Conservation (phyloP, 2,329 filamentous ascomycete species). For the Aaosphaeria arxii region DNA sequence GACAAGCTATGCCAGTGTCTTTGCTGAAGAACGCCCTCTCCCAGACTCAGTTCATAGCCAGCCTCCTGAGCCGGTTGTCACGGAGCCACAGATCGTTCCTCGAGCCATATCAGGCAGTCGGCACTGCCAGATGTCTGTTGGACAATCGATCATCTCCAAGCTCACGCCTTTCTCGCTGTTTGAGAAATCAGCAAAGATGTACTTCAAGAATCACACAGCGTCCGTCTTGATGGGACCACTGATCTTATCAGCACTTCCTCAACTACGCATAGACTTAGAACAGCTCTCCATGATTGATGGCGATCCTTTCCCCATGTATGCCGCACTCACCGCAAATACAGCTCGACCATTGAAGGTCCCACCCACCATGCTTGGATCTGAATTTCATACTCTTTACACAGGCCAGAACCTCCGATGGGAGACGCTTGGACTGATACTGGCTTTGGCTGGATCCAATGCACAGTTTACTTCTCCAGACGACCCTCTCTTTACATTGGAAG, state of each 20-base stretch:
- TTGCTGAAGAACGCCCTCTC: constrained; percentile 27
- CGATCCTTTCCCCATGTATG: constrained; percentile 18
- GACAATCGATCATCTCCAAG: constrained; percentile 24
- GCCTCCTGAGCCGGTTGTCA: constrained; percentile 19
- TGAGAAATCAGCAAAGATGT: constrained; percentile 23
- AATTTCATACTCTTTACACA: constrained; percentile 33
- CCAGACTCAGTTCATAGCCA: constrained; percentile 29
- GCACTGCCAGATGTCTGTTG: constrained; percentile 27
- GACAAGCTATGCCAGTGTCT: constrained; percentile 35
- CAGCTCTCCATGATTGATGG: constrained; percentile 15
- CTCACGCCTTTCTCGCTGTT: constrained; percentile 27
- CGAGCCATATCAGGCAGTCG: constrained; percentile 17
- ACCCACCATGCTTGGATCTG: constrained; percentile 24
- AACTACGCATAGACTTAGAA: constrained; percentile 27
- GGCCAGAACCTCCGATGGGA: constrained; percentile 35
- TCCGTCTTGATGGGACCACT: constrained; percentile 26
- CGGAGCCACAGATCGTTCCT: constrained; percentile 16
- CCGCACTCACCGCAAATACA: constrained; percentile 32
- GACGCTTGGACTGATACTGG: constrained; percentile 26
- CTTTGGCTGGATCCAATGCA: constrained; percentile 24
- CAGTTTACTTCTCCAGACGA: constrained; percentile 29
- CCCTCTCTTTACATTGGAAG: constrained; percentile 27
- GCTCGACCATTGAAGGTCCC: constrained; percentile 28
- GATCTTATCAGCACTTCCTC: constrained; percentile 27
- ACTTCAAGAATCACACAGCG: constrained; percentile 24